Percentiles rank a stretch among this genome's conserved stretches.
Evolutionary conservation across 2,329 filamentous ascomycete species (phyloP).

Genomic region (Madurella mycetomatis): DNA sequence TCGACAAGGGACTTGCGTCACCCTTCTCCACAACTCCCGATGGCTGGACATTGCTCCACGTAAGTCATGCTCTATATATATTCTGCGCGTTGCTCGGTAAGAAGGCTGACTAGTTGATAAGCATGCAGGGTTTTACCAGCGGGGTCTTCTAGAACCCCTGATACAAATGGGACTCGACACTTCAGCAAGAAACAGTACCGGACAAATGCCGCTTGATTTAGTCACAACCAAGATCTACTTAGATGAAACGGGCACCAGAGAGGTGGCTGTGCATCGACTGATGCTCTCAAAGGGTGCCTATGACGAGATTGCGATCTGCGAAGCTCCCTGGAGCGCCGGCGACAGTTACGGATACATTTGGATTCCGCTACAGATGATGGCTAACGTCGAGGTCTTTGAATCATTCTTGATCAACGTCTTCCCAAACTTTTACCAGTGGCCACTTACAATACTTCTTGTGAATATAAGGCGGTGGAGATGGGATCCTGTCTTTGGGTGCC

Average conservation of each 20-base stretch:
- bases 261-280: neutral
- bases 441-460: neutral
- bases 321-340: no score
- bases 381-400: neutral
- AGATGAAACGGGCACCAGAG: neutral
- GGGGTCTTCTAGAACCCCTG: neutral
- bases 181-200: neutral
- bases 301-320: neutral
- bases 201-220: no score
- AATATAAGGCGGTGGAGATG: no score
- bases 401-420: neutral
- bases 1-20: neutral
- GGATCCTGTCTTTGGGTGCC: no score
- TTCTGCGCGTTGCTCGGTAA: no score
- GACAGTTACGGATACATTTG: no score
- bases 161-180: neutral
- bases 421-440: conserved; percentile 4
- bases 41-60: neutral
- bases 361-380: neutral
- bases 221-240: no score
- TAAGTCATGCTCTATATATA: neutral
- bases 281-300: neutral
- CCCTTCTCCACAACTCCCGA: neutral
- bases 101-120: neutral
- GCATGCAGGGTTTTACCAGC: neutral